Evolutionary conservation across 2,329 filamentous ascomycete species (phyloP), one percentile per base, ranked within the genome.

Genomic region (Byssochlamys sp.): DNA sequence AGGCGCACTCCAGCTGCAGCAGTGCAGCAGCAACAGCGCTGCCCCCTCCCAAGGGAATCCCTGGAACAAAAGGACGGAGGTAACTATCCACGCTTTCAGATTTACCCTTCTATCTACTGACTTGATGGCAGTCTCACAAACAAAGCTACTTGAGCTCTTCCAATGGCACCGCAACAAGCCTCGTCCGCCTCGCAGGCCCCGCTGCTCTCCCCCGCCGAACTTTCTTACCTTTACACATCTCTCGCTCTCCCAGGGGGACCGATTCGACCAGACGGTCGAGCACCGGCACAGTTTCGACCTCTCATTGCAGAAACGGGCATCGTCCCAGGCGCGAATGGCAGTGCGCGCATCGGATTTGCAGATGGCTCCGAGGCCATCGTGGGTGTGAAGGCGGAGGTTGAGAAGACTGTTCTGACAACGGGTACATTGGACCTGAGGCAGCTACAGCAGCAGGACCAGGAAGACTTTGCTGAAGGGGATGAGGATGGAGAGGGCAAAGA

Each of bases 281-380:
- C 84, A 19, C 79, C 90, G 24, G 89, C 85, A 33, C 90, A 96
- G 73, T 97, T 97, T 79, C 89, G 94, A 2, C 90, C 92, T 0
- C 79, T 99, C 58, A 84, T 88, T 19, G 94, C 94, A 59, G 94
- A 99, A 77, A 91, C 89, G 56, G 89, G 90, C 58, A 89, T 97
- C 57, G 81, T 99, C 0, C 91, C 94, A 0, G 86, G 87, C 52
- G 88, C 92, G 14, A 95, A 97, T 69, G 94, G 94, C 60, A 95
- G 89, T 73, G 92, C 94, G 59, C 85, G 95, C 33, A 88, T 99
- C 52, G 95, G 92, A 64, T 95, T 97, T 71, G 86, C 91, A 2
- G 94, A 99, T 72, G 94, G 94, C 54, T 95, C 91, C 1, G 94
- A 99, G 74, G 94, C 94, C 5, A 87, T 99, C 60, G 94, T 96